Evolutionary conservation across 768 basidiomycete genomes (phyloP).

Genomic region (Rhodotorula kratochvilovae): DNA sequence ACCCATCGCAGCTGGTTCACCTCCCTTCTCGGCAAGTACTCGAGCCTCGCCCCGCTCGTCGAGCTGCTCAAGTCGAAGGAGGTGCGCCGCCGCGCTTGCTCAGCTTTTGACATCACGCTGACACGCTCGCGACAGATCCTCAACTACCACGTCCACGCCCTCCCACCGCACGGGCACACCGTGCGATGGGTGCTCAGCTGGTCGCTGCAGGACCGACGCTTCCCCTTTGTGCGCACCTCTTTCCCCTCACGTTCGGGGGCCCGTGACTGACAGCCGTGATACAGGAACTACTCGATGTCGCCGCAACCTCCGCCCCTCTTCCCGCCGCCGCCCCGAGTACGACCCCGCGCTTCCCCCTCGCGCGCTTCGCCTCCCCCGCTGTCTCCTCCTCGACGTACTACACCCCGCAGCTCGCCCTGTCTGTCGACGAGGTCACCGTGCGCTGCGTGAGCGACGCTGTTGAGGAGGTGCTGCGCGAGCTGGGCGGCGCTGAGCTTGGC

Average conservation of each 20-base stretch:
- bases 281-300: not conserved
- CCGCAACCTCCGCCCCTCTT: slow-evolving; percentile 4
- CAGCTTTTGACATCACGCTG: not conserved
- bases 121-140: slow-evolving; percentile 56
- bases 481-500: not conserved
- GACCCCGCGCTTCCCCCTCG: not conserved
- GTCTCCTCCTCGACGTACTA: not conserved
- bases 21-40: slow-evolving; percentile 81
- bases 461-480: not conserved
- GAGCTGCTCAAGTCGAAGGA: slow-evolving; percentile 53
- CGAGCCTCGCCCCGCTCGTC: slow-evolving; percentile 65
- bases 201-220: slow-evolving; percentile 62
- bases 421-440: not conserved
- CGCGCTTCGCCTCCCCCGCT: slow-evolving; percentile 6
- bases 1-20: slow-evolving; percentile 81
- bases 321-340: slow-evolving; percentile 41
- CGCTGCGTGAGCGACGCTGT: not conserved
- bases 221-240: slow-evolving; percentile 47
- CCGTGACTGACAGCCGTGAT: no score
- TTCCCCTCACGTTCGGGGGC: no score
- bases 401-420: not conserved
- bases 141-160: slow-evolving; percentile 80
- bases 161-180: slow-evolving; percentile 73
- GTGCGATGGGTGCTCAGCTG: slow-evolving; percentile 86
- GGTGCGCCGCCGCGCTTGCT: slow-evolving; percentile 50